Base-by-base conservation (phyloP, 108 stramenopile genomes). In the Mediolabrus comicus region DNA sequence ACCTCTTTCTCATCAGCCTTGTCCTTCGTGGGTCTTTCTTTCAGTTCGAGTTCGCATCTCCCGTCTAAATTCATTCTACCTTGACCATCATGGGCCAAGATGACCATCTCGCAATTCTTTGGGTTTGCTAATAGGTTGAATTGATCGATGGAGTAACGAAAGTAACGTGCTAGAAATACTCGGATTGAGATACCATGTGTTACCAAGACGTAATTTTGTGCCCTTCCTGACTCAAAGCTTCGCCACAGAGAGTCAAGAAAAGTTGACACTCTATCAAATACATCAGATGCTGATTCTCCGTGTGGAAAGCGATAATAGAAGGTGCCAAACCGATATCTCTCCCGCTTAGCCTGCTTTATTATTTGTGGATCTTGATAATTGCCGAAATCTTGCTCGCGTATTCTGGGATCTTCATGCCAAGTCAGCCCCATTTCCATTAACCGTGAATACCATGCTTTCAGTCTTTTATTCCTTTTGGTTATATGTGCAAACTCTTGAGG, bases 171-270 rank as follows among this genome's bases (percentile, higher is more conserved):
- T 52, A 98, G 72, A 24, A 98, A 82, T 19, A 95, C 86, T 43
- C 95, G 80, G 27, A 98, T 86, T 33, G 86, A 81, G 22, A 95
- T 90, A 9, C 95, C 95, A 70, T 98, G 97, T 0, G 97, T 95
- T 25, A 95, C 86, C n/a, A 92, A 57, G n/a, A 92, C 88, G 24
- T 89, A 90, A 60, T 90, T 86, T 58, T 84, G 89, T 39, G 75
- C 75, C 28, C 78, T 67, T 55, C 82, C 77, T 27, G 68, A 66
- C 64, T 96, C 92, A 72, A 96, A 96, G 67, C 75, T 80, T 14
- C 97, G 74, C 90, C 93, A 96, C n/a, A 98, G 68, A 24, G 87
- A 87, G 71, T 96, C 97, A 55, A 96, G 75, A 65, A 96, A 96
- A 27, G 91, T 91, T 25, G 79, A 81, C 14, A 91, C 92, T 46